Percentiles rank a stretch among this genome's conserved stretches.
These are phyloP conservation scores for Cardamine resedifolia DNA, from an alignment of 345 rosid species.

Conservation along the genomic window DNA sequence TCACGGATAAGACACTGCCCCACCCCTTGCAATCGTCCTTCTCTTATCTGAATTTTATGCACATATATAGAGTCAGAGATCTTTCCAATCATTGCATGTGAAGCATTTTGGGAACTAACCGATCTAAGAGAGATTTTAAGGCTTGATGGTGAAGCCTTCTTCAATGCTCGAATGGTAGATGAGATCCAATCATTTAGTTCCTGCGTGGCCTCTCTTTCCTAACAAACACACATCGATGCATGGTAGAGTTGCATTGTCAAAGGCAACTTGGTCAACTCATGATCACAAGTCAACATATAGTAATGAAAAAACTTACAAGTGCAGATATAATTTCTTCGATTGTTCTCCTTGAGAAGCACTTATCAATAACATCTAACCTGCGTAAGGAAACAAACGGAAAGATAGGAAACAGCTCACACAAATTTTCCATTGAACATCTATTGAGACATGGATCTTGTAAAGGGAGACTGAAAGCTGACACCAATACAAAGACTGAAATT, in stretches of 20 bases:
- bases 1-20: slow-evolving; percentile 78
- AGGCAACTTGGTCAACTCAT: background rate
- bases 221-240: slow-evolving; percentile 1
- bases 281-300: background rate
- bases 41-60: slow-evolving; percentile 62
- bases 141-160: slow-evolving; percentile 83
- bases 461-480: background rate
- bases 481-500: background rate
- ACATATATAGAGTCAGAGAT: slow-evolving; percentile 4
- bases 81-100: background rate
- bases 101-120: slow-evolving; percentile 38
- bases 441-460: background rate
- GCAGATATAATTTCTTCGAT: slow-evolving; percentile 72
- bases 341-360: slow-evolving; percentile 69
- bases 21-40: slow-evolving; percentile 75
- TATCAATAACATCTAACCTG: slow-evolving; percentile 52
- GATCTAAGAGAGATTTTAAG: slow-evolving; percentile 80
- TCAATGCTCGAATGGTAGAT: slow-evolving; percentile 47
- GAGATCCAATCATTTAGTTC: slow-evolving; percentile 56
- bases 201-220: slow-evolving; percentile 56
- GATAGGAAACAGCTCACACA: background rate
- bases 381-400: slow-evolving; percentile 6
- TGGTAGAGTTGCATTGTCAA: background rate
- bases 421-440: background rate
- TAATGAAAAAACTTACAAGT: slow-evolving; percentile 54